Evolutionary conservation across 345 rosid species (phyloP).

Genomic region (Xanthoceras sorbifolium): DNA sequence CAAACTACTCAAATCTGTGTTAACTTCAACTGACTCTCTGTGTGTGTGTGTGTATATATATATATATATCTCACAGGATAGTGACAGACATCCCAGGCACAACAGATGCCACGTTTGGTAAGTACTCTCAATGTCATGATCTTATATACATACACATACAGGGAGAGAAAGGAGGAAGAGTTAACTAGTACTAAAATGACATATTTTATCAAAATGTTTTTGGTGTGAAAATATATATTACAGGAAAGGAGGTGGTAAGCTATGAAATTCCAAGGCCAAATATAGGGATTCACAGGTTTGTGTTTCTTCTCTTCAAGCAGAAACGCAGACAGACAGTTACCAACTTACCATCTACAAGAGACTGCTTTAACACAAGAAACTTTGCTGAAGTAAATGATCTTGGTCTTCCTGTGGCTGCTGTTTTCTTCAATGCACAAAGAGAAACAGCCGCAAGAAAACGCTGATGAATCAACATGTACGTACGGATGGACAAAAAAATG

Average conservation of each 20-base stretch:
- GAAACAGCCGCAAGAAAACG: constrained; percentile 98
- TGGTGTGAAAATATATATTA: neutral
- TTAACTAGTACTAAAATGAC: neutral
- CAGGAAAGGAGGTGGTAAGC: constrained; percentile 72
- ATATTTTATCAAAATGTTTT: neutral
- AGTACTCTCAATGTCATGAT: constrained; percentile 18
- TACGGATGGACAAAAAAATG: too few relatives aligned
- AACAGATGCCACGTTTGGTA: constrained; percentile 91
- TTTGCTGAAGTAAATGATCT: constrained; percentile 81
- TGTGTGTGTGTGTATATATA: too few relatives aligned
- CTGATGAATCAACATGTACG: too few relatives aligned
- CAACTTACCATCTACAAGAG: constrained; percentile 59
- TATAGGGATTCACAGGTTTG: constrained; percentile 95
- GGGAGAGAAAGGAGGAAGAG: neutral
- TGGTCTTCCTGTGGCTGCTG: constrained; percentile 83
- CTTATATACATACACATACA: neutral
- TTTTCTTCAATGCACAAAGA: constrained; percentile 88
- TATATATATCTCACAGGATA: constrained; percentile 53
- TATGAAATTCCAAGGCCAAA: constrained; percentile 94
- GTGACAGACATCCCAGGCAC: constrained; percentile 98
- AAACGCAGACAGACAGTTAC: constrained; percentile 54
- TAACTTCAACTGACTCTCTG: constrained; percentile 28
- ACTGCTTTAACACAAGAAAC: constrained; percentile 62
- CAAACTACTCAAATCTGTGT: too few relatives aligned
- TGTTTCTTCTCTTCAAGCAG: constrained; percentile 81